Evolutionary conservation across 768 basidiomycete genomes (phyloP), one percentile per base, ranked within the genome.

Genomic region (Tremella fuciformis): DNA sequence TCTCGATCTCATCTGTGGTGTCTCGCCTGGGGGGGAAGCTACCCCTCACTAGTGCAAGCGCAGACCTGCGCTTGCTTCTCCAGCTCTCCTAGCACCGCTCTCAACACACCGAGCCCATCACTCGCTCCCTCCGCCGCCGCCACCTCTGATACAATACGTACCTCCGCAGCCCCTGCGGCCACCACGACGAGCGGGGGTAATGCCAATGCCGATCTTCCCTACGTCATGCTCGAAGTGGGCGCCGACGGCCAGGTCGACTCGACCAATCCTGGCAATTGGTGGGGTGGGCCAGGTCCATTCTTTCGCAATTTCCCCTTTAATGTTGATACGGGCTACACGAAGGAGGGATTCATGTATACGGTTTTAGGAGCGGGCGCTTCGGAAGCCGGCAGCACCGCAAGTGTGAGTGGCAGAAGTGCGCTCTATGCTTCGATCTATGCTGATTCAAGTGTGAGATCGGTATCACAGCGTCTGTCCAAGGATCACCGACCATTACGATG

Each of bases 401-500:
- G 42, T 15, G 42, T 46, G 42, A 46, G 42, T 46, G 15, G 42
- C n/a, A 18, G n/a, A n/a, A n/a, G n/a, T n/a, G n/a, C n/a, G n/a
- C 42, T 46, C n/a, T 46, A 6, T 22, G 22, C 6, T 4, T 46
- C n/a, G 42, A 15, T 8, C 6, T 4, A n/a, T 4, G 22, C n/a
- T 46, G 42, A 22, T 18, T 15, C 29, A 4, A 46, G 42, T 46
- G 42, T 15, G 42, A 46, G 22, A 22, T 46, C 6, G 42, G 42
- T 15, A 46, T 46, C 42, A 46, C 42, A 6, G 22, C 42, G 6
- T 18, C 42, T 46, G 42, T 46, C 8, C n/a, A n/a, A 22, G 42
- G 42, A 15, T 46, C n/a, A 8, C 42, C 42, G 42, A 46, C 42
- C 22, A 46, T 46, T 15, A 18, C 42, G n/a, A 46, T 46, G 42